These are phyloP conservation scores for Colletotrichum sp. DNA, from an alignment of 2,329 filamentous ascomycete genomes.

Conservation along the genomic window DNA sequence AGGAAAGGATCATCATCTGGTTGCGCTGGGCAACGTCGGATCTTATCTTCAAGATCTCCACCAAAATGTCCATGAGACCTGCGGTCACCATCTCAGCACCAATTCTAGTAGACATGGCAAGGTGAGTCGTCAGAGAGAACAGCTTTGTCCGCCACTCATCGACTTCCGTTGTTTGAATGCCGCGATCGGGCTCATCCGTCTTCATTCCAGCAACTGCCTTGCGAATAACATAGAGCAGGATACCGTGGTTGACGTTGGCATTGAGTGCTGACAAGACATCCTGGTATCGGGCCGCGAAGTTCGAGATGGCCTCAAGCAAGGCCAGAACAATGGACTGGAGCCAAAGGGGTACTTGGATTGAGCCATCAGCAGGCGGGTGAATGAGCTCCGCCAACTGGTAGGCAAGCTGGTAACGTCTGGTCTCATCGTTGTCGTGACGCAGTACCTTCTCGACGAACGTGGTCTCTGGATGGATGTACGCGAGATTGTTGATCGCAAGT, in stretches of 20 bases:
- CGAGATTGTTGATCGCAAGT: conserved; percentile 87
- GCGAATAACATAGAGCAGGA: conserved; percentile 89
- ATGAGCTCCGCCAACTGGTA: conserved; percentile 94
- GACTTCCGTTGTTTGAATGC: conserved; percentile 67
- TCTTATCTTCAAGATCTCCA: conserved; percentile 85
- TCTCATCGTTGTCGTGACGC: conserved; percentile 87
- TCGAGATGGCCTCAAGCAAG: conserved; percentile 84
- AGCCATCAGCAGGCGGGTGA: conserved; percentile 77
- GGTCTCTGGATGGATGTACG: conserved; percentile 84
- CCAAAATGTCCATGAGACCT: conserved; percentile 86
- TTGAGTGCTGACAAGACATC: conserved; percentile 92
- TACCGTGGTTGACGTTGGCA: conserved; percentile 94
- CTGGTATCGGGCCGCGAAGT: conserved; percentile 74
- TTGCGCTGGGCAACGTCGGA: conserved; percentile 83
- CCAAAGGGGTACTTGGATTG: conserved; percentile 71
- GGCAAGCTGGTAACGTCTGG: conserved; percentile 84
- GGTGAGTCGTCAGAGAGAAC: conserved; percentile 84
- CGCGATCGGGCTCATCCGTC: conserved; percentile 57
- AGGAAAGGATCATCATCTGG: conserved; percentile 82
- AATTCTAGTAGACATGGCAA: conserved; percentile 77
- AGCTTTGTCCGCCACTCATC: conserved; percentile 92
- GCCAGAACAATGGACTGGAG: conserved; percentile 84
- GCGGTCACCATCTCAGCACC: conserved; percentile 87
- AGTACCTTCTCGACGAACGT: conserved; percentile 87
- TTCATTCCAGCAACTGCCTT: conserved; percentile 88